Evolutionary conservation across 106 monocot genomes (phyloP).

Genomic region (Platanthera zijinensis): DNA sequence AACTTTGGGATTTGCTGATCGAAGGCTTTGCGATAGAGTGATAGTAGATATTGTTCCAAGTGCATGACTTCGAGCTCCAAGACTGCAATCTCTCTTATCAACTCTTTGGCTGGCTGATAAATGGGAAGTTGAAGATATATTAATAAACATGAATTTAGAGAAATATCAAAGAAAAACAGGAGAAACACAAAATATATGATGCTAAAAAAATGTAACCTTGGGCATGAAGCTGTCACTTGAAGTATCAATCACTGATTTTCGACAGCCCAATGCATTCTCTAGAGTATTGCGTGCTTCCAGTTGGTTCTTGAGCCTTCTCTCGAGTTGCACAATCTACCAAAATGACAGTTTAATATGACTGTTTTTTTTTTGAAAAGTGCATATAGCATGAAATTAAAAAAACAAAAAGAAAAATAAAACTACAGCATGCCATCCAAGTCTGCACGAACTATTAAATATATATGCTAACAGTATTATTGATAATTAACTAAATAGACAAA

Average conservation of each 20-base stretch:
- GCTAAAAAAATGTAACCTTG: slow-evolving; percentile 23
- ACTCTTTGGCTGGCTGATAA: slow-evolving; percentile 42
- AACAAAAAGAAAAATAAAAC: too few relatives aligned
- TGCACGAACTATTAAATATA: too few relatives aligned
- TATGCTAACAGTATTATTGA: too few relatives aligned
- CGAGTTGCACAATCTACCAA: slow-evolving; percentile 74
- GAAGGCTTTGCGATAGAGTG: slow-evolving; percentile 56
- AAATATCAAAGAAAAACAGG: not conserved
- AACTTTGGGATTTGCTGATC: slow-evolving; percentile 41
- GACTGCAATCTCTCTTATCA: slow-evolving; percentile 62
- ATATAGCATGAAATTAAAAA: too few relatives aligned
- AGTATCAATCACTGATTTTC: slow-evolving; percentile 25
- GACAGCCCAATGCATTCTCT: slow-evolving; percentile 75
- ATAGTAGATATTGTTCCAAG: slow-evolving; percentile 62
- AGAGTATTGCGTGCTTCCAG: slow-evolving; percentile 38
- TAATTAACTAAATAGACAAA: too few relatives aligned
- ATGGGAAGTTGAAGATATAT: not conserved
- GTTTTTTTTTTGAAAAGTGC: too few relatives aligned
- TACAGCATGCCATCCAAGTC: too few relatives aligned
- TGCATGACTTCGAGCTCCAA: slow-evolving; percentile 56
- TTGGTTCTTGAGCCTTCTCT: slow-evolving; percentile 69
- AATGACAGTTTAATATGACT: not conserved
- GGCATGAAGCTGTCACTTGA: slow-evolving; percentile 35
- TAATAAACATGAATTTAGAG: not conserved
- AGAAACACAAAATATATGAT: not conserved